These are phyloP conservation scores for Coniophora puteana DNA, from an alignment of 1,284 basidiomycete species.

Conservation along the genomic window DNA sequence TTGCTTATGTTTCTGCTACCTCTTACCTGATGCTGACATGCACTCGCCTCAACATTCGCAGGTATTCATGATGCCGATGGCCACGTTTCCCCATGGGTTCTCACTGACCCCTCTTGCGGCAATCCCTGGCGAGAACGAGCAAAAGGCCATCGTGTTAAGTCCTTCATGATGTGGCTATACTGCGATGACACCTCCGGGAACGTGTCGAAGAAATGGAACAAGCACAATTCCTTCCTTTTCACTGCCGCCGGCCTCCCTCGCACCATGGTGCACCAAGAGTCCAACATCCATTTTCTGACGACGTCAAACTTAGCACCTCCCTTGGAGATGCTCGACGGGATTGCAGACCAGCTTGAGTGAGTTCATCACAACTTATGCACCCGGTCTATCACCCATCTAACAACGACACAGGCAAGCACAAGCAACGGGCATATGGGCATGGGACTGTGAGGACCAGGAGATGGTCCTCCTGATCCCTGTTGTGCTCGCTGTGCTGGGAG, in stretches of 20 bases:
- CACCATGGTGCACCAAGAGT: constrained; percentile 16
- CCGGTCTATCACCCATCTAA: background rate
- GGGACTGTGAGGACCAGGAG: constrained; percentile 16
- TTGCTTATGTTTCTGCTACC: too few species aligned
- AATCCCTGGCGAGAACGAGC: constrained; percentile 17
- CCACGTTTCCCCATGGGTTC: background rate
- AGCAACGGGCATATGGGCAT: constrained; percentile 20
- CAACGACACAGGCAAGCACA: constrained; percentile 10
- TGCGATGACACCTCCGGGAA: constrained; percentile 36
- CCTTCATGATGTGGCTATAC: constrained; percentile 28
- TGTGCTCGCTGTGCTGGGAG: constrained; percentile 23
- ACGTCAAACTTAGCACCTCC: constrained; percentile 24
- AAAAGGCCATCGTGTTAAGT: constrained; percentile 13
- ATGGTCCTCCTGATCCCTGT: constrained; percentile 19
- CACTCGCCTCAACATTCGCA: too few species aligned
- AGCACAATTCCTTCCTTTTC: constrained; percentile 32
- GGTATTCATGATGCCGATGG: background rate
- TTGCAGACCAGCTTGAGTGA: constrained; percentile 16
- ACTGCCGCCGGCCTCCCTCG: constrained; percentile 27
- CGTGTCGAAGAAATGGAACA: constrained; percentile 34
- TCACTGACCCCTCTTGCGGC: constrained; percentile 3
- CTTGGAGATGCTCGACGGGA: constrained; percentile 28
- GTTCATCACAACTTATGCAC: background rate
- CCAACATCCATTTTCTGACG: constrained; percentile 25
- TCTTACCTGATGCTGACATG: too few species aligned